Evolutionary conservation across 1,139 yeast genomes (phyloP).

Genomic region (Hyphopichia fennica): DNA sequence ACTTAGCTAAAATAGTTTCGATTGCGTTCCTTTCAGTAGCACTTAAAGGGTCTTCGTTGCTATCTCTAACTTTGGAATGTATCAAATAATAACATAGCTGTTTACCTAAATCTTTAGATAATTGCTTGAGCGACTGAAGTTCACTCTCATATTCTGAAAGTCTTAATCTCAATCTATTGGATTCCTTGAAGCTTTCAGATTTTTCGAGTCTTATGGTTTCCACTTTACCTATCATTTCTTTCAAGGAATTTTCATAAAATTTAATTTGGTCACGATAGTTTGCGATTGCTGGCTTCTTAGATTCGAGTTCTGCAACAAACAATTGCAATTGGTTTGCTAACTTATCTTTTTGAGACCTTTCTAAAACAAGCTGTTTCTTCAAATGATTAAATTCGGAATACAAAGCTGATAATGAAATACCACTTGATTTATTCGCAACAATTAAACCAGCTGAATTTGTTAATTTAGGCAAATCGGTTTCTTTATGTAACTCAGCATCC

Average conservation of each 20-base stretch:
- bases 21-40: conserved; percentile 57
- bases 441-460: conserved; percentile 40
- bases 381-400: conserved; percentile 67
- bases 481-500: conserved; percentile 42
- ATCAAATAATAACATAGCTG: conserved; percentile 75
- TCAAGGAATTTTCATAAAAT: conserved; percentile 41
- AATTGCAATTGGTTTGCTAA: conserved; percentile 70
- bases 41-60: conserved; percentile 55
- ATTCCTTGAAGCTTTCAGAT: conserved; percentile 40
- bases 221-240: conserved; percentile 40
- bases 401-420: conserved; percentile 66
- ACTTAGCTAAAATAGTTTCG: conserved; percentile 41
- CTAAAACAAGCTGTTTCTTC: conserved; percentile 67
- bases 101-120: conserved; percentile 71
- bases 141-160: conserved; percentile 38
- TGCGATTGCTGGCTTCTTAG: conserved; percentile 74
- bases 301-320: conserved; percentile 75
- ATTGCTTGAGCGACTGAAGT: conserved; percentile 47
- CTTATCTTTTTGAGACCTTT: conserved; percentile 68
- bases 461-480: conserved; percentile 39
- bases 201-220: conserved; percentile 41
- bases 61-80: conserved; percentile 59
- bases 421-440: conserved; percentile 43
- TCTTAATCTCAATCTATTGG: conserved; percentile 28
- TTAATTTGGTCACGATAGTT: conserved; percentile 59